phyloP scores from a whole-genome alignment of 352 stramenopile genomes.

The Phytophthora tentaculata region DNA sequence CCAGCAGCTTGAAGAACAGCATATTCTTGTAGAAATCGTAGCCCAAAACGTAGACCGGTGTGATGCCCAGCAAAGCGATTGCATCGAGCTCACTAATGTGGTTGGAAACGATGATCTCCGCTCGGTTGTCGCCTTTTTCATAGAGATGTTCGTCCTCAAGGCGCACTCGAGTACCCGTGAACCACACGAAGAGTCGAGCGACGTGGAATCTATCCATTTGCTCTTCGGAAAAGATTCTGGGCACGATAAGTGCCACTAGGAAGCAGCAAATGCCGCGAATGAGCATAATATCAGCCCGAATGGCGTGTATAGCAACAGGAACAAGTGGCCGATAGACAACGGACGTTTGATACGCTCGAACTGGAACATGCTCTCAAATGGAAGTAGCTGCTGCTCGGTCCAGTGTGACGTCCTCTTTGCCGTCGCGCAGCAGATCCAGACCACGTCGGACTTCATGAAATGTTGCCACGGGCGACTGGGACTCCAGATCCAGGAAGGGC shows the following conservation, averaged over 20 bases:
- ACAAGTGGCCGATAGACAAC: slow-evolving; percentile 42
- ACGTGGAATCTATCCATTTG: slow-evolving; percentile 58
- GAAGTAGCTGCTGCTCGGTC: slow-evolving; percentile 46
- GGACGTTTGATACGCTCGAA: slow-evolving; percentile 70
- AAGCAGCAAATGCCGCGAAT: slow-evolving; percentile 48
- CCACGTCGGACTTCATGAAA: slow-evolving; percentile 31
- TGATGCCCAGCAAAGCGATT: slow-evolving; percentile 56
- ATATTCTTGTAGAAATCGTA: slow-evolving; percentile 90
- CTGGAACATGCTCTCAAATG: slow-evolving; percentile 71
- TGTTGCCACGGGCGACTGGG: slow-evolving; percentile 16
- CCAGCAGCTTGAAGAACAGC: slow-evolving; percentile 69
- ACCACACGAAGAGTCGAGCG: slow-evolving; percentile 40
- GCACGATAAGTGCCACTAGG: slow-evolving; percentile 51
- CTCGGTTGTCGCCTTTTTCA: slow-evolving; percentile 18
- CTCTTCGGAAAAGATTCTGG: slow-evolving; percentile 47
- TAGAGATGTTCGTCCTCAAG: slow-evolving; percentile 52
- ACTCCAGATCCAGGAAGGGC: slow-evolving; percentile 45
- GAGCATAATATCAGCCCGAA: slow-evolving; percentile 57
- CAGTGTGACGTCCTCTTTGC: slow-evolving; percentile 26
- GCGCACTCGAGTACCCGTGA: slow-evolving; percentile 57
- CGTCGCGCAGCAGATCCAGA: slow-evolving; percentile 41
- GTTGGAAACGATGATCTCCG: slow-evolving; percentile 70
- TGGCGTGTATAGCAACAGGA: slow-evolving; percentile 65
- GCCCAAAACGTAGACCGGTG: slow-evolving; percentile 61
- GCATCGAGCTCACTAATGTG: slow-evolving; percentile 83